A percentile compares a stretch with the other conserved stretches of the same genome.
Conservation (phyloP, 1,284 basidiomycete genomes). For the Ganoderma resinaceum region DNA sequence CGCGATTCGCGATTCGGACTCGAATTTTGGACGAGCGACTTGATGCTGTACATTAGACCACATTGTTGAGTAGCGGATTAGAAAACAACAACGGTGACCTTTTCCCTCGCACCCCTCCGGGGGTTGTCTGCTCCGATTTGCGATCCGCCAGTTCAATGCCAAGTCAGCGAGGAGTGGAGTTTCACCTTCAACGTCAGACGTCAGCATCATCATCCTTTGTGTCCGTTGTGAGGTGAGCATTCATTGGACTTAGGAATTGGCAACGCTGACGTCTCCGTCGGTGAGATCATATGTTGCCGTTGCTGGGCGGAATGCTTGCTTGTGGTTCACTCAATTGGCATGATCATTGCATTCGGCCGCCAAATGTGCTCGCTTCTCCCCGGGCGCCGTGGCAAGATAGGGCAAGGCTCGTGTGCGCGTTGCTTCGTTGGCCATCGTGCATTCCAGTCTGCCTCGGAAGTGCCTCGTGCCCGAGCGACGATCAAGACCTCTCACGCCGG, state of each 20-base stretch:
- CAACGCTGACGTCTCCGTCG: background rate
- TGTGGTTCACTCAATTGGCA: background rate
- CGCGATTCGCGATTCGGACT: background rate
- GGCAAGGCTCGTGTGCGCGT: background rate
- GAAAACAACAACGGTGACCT: constrained; percentile 22
- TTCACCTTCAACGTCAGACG: too few relatives aligned
- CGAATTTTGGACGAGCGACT: constrained; percentile 12
- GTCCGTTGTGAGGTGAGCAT: background rate
- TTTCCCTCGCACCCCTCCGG: constrained; percentile 3
- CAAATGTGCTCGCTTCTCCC: background rate
- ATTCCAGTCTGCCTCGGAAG: background rate
- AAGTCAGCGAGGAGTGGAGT: too few relatives aligned
- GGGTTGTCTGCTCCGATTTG: background rate
- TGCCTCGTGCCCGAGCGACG: background rate
- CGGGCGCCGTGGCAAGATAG: background rate
- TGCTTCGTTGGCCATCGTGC: background rate
- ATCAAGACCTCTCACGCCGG: background rate
- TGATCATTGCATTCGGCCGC: background rate
- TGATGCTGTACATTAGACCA: constrained; percentile 12
- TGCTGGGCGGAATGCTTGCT: background rate
- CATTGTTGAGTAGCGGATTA: constrained; percentile 26
- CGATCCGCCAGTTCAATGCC: background rate
- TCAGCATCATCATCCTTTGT: background rate
- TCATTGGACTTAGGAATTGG: background rate
- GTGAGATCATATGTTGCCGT: background rate